These are phyloP conservation scores for Orbilia ellipsospora DNA, from an alignment of 2,329 filamentous ascomycete genomes.

Conservation along the genomic window DNA sequence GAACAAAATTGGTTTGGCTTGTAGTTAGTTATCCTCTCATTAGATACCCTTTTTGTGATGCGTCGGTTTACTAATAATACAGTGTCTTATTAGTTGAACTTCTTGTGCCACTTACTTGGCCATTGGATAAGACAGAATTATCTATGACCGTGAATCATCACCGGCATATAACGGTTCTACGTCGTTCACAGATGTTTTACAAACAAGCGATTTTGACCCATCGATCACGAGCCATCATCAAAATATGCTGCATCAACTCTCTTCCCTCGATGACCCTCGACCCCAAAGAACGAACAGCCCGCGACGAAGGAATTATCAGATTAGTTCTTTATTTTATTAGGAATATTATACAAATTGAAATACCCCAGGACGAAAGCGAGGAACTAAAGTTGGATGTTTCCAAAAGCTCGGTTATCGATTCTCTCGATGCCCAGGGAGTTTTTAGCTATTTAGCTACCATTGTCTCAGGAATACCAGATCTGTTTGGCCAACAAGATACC, in stretches of 20 bases:
- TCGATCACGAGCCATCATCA: conserved; percentile 79
- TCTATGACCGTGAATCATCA: conserved; percentile 93
- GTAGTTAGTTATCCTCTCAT: conserved; percentile 65
- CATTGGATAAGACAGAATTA: conserved; percentile 80
- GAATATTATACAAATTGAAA: conserved; percentile 86
- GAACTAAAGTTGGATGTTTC: conserved; percentile 92
- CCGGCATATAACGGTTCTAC: conserved; percentile 87
- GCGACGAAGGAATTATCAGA: conserved; percentile 93
- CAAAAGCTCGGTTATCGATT: conserved; percentile 85
- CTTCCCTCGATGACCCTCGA: conserved; percentile 86
- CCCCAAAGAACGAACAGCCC: conserved; percentile 76
- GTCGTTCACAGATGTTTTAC: conserved; percentile 87
- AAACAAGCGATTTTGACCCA: conserved; percentile 89
- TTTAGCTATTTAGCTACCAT: conserved; percentile 86
- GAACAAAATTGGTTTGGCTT: conserved; percentile 75
- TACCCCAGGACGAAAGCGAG: conserved; percentile 76
- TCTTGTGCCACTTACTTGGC: conserved; percentile 93
- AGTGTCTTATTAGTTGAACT: conserved; percentile 74
- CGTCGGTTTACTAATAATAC: neutral
- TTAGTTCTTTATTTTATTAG: conserved; percentile 88
- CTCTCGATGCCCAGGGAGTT: conserved; percentile 90
- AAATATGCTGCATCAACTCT: conserved; percentile 81
- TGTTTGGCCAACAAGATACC: conserved; percentile 89
- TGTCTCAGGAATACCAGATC: conserved; percentile 91
- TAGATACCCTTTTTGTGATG: neutral